Evolutionary conservation across 192 early-diverging fungal genomes (phyloP).

Genomic region (Gamsiella multidivaricata): DNA sequence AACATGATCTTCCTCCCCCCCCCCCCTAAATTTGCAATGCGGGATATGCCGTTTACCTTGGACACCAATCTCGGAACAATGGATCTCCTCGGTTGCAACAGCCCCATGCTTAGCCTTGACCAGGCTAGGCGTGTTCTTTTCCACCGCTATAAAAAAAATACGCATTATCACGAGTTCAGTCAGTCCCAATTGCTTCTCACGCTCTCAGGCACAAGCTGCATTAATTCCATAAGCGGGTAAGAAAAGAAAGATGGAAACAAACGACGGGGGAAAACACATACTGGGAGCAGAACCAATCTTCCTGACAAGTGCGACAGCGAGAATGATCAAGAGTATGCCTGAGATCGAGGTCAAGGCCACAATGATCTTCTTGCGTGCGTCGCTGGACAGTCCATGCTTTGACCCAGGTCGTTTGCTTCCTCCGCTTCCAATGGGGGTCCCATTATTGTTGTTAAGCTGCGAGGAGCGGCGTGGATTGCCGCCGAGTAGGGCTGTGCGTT

Average conservation of each 20-base stretch:
- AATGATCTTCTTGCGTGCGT: constrained; percentile 42
- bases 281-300: constrained; percentile 35
- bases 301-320: constrained; percentile 30
- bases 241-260: background rate
- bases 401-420: constrained; percentile 1
- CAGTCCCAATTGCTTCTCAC: background rate
- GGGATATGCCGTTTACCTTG: too few relatives aligned
- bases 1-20: too few relatives aligned
- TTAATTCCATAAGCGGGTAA: background rate
- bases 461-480: constrained; percentile 15
- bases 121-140: constrained; percentile 37
- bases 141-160: constrained; percentile 8
- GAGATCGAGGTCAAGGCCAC: constrained; percentile 46
- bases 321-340: constrained; percentile 34
- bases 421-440: background rate
- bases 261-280: constrained; percentile 5
- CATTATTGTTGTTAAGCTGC: constrained; percentile 1
- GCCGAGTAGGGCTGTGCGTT: constrained; percentile 21
- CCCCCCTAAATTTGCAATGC: too few relatives aligned
- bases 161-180: background rate
- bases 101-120: constrained; percentile 67
- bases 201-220: background rate
- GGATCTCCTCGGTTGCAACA: constrained; percentile 74
- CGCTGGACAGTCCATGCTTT: constrained; percentile 21
- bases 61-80: constrained; percentile 76